Percentiles rank a stretch among this genome's conserved stretches.
Evolutionary conservation across 2,329 filamentous ascomycete species (phyloP).

Genomic region (Venturia asperata): DNA sequence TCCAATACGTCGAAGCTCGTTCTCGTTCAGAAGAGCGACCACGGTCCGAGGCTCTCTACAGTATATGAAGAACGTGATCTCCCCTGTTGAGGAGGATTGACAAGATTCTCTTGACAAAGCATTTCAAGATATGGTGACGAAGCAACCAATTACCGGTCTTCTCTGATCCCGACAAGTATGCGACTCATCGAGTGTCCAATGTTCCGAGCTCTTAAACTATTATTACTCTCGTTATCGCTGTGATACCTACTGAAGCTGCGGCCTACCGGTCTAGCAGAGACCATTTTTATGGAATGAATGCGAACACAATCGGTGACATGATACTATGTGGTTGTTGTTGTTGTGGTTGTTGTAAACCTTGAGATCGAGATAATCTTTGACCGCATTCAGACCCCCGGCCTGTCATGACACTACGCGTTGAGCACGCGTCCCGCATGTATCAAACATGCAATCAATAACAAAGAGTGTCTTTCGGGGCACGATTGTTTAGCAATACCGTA

Average conservation of each 20-base stretch:
- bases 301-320: not conserved
- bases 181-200: not conserved
- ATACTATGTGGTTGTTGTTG: not conserved
- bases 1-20: not conserved
- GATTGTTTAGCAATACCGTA: no score
- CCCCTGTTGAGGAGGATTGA: no score
- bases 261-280: not conserved
- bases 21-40: not conserved
- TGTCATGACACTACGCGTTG: slow-evolving; percentile 7
- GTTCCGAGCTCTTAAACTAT: slow-evolving; percentile 4
- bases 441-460: not conserved
- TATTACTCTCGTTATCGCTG: not conserved
- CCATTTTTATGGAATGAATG: not conserved
- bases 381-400: not conserved
- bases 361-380: not conserved
- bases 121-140: not conserved
- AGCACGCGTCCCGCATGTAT: not conserved
- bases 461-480: not conserved
- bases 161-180: not conserved
- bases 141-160: not conserved
- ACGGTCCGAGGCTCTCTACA: not conserved
- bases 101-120: not conserved
- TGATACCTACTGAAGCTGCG: not conserved
- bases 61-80: not conserved
- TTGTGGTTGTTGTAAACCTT: not conserved